phyloP scores from a whole-genome alignment of 805 yeast species.

The Saccharomycopsis sp. region DNA sequence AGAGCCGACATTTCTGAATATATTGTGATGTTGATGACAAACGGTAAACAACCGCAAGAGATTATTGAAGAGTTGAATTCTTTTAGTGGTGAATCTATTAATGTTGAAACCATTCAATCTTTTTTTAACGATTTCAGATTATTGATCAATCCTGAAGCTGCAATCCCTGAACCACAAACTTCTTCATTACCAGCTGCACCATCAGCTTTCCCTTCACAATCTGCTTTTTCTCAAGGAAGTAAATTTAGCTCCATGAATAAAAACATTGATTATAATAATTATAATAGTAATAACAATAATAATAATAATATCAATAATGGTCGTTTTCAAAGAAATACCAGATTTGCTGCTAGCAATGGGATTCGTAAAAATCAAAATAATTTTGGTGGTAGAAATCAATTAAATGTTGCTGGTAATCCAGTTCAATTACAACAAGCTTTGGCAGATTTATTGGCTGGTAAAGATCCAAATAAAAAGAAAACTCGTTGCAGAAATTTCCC shows the following conservation, averaged over 20 bases:
- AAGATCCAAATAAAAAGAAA: constrained; percentile 28
- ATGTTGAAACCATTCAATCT: constrained; percentile 42
- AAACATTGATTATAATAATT: not conserved
- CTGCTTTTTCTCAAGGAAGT: not conserved
- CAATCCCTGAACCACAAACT: constrained; percentile 2
- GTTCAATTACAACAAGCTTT: constrained; percentile 30
- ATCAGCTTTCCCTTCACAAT: too few species aligned
- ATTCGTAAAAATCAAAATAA: constrained; percentile 1
- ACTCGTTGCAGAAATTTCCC: constrained; percentile 68
- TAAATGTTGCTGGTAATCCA: constrained; percentile 20
- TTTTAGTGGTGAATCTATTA: constrained; percentile 52
- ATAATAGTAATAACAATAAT: not conserved
- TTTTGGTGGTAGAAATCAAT: constrained; percentile 16
- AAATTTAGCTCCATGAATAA: not conserved
- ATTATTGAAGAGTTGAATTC: constrained; percentile 51
- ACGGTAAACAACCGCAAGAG: constrained; percentile 51
- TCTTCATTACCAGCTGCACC: too few species aligned
- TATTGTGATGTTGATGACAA: constrained; percentile 58
- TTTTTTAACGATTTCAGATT: constrained; percentile 48
- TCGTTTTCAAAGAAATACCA: not conserved
- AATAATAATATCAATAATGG: not conserved
- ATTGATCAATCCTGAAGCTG: constrained; percentile 23
- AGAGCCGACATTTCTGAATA: constrained; percentile 58
- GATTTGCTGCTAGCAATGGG: not conserved
- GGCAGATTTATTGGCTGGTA: constrained; percentile 26